Evolutionary conservation across 2,329 filamentous ascomycete species (phyloP), one percentile per base, ranked within the genome.

Genomic region (Penicillium brasilianum): DNA sequence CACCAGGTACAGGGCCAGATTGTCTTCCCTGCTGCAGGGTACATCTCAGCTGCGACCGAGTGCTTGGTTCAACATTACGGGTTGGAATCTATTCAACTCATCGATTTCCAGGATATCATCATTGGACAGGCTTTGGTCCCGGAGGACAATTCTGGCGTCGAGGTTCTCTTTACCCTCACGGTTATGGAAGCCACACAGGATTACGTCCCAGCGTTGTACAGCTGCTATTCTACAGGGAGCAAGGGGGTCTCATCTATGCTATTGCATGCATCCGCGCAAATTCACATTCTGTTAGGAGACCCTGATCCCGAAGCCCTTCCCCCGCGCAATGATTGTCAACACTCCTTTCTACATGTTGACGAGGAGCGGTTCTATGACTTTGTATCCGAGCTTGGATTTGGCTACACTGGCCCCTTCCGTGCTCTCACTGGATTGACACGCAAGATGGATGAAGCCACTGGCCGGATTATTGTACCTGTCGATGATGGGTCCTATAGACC

Each of bases 1-100:
- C 77, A 79, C 51, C 64, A 68, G 37, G 59, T 79, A 2, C 73
- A 76, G 44, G 68, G 68, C 1, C 69, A 75, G 50, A 67, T 69
- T 8, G 62, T 76, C 8, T 73, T 75, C 32, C 74, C 74, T 5
- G 72, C 66, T 4, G 69, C 73, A 6, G 74, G 66, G 1, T 76
- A 71, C 37, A 56, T 73, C 4, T 65, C 62, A 1, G 72, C 72
- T 32, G 72, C 71, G 1, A 58, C 72, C 0, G 72, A 77, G 37
- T 63, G 71, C 10, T 25, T 67, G 4, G 11, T 62, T 1, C 57
- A 60, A 14, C 53, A 60, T 4, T 68, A 63, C 57, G 63, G 62
- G 1, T 10, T 64, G 20, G 20, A 51, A 9, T 59, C 61, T 1
- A 59, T 72, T 9, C 56, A 64, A n/a, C 41, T 72, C 41, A 62